Evolutionary conservation across 768 basidiomycete species (phyloP).

Genomic region (Rhizopogon rudus): DNA sequence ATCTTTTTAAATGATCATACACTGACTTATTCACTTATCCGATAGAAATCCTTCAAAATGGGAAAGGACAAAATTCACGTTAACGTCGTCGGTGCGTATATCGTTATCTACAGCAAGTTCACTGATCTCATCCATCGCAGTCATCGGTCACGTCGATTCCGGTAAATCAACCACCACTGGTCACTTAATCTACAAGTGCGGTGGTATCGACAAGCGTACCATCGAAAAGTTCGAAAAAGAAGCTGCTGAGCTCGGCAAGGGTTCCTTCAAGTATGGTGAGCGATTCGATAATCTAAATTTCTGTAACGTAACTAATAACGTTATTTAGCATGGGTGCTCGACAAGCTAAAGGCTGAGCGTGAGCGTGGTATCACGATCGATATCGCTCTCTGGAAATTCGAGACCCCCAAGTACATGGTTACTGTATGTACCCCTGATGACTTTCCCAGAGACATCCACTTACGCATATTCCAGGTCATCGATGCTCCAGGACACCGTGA

Average conservation of each 20-base stretch:
- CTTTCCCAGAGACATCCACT: not conserved
- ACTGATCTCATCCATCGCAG: constrained; percentile 40
- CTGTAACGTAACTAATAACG: constrained; percentile 19
- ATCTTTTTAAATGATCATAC: not conserved
- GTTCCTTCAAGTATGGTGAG: constrained; percentile 95
- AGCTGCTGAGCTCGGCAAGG: constrained; percentile 99
- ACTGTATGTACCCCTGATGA: constrained; percentile 51
- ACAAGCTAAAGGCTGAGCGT: constrained; percentile 99
- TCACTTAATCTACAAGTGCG: constrained; percentile 99
- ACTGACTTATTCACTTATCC: constrained; percentile 6
- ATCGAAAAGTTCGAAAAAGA: constrained; percentile 99
- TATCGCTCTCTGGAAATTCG: constrained; percentile 99
- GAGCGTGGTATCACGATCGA: constrained; percentile 99
- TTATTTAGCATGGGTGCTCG: constrained; percentile 92
- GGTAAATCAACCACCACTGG: constrained; percentile 99
- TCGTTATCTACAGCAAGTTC: constrained; percentile 23
- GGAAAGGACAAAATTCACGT: constrained; percentile 96
- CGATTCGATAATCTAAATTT: constrained; percentile 10
- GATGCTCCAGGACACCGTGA: constrained; percentile 99
- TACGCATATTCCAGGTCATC: constrained; percentile 64
- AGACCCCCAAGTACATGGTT: constrained; percentile 95
- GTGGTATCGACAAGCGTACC: constrained; percentile 99
- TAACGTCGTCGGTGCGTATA: constrained; percentile 88
- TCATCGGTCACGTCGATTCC: constrained; percentile 99
- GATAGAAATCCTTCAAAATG: constrained; percentile 66